Base-by-base conservation (phyloP, 495 filamentous ascomycete genomes). In the Saxophila tyrrhenica region DNA sequence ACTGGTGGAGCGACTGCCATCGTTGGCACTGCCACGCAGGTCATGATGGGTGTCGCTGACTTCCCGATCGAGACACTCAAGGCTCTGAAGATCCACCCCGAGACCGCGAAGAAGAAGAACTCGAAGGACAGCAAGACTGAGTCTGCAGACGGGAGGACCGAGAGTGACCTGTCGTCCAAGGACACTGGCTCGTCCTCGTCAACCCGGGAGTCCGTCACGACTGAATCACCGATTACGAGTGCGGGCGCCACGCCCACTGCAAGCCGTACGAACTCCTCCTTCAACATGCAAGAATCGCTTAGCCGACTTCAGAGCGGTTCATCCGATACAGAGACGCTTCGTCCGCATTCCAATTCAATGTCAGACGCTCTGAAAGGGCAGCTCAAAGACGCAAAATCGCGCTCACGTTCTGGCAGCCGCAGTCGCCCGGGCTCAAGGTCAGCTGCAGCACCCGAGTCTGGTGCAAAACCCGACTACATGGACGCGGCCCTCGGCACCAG, bases 41-140 rank as follows among this genome's bases (percentile, higher is more conserved):
- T 97, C 47, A 75, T 84, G 62, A 86, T 91, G 75, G 89, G 87
- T 0, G 71, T 90, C 25, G 86, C 85, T 3, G 88, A 94, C 58
- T 78, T 96, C 21, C 90, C 91, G 0, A 72, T 77, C 15, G 85
- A 85, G 16, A 77, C 94, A 8, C 49, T 77, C 10, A 72, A 69
- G 51, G 67, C 69, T 15, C 58, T 76, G 10, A 67, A 62, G 17
- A 81, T 87, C 56, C 77, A 77, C 55, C 69, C 68, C 3, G 67
- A 70, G 52, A 46, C n/a, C 58, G 35, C 17, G 0, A 63, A 55
- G 53, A 57, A 67, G 16, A 62, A 60, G 41, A 63, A 5, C 20
- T 56, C 44, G 42, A 62, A 50, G 39, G 39, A 1, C 39, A 45
- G 32, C 45, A 29, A 61, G 53, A 21, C 52, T 48, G 25, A 35